These are phyloP conservation scores for Dichotomocladium elegans DNA, from an alignment of 371 early-diverging fungal genomes.

Conservation along the genomic window DNA sequence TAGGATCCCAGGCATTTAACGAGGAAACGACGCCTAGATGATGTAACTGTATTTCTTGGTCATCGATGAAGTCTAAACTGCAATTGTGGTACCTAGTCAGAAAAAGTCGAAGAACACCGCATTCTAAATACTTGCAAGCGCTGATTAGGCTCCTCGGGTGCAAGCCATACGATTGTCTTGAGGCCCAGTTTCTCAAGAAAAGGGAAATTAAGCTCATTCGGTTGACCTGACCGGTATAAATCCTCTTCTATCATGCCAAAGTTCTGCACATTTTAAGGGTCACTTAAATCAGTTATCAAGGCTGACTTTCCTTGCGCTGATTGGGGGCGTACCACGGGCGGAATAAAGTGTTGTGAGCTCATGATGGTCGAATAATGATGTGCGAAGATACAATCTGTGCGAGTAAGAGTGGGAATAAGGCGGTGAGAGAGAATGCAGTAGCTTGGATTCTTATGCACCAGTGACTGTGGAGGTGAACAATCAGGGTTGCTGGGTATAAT, in stretches of 20 bases:
- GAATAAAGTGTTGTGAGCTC: constrained; percentile 80
- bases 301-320: constrained; percentile 1
- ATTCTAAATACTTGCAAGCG: constrained; percentile 72
- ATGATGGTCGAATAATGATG: too few species aligned
- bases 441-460: neutral
- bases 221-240: constrained; percentile 96
- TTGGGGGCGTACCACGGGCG: constrained; percentile 61
- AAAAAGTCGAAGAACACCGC: too few species aligned
- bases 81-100: too few species aligned
- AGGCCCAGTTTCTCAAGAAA: constrained; percentile 93
- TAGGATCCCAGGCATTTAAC: constrained; percentile 92
- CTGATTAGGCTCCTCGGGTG: constrained; percentile 94
- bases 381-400: neutral
- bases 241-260: constrained; percentile 96
- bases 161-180: constrained; percentile 89
- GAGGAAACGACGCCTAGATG: constrained; percentile 78
- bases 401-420: neutral
- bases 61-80: constrained; percentile 92
- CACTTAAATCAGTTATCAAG: too few species aligned
- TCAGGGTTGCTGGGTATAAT: neutral
- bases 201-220: constrained; percentile 97
- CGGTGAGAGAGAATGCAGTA: neutral
- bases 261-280: too few species aligned
- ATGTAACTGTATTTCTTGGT: constrained; percentile 90
- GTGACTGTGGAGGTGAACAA: neutral